Evolutionary conservation across 129 eudicot species (phyloP).

Genomic region (Lactuca saligna): DNA sequence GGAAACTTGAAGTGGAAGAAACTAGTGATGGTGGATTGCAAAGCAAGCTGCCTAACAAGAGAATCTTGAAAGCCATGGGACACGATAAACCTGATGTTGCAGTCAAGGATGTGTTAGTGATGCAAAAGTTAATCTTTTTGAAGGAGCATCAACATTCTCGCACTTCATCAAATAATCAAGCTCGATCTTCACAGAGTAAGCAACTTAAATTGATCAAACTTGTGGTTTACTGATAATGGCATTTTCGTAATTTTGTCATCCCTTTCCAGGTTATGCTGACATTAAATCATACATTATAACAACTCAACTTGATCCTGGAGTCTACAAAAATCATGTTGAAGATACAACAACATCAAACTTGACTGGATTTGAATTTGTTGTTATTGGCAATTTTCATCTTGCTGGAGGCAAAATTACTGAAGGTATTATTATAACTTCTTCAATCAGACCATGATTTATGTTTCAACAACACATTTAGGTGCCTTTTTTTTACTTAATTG

Average conservation of each 20-base stretch:
- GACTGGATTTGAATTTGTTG: too few species aligned
- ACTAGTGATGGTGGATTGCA: too few species aligned
- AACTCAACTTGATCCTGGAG: constrained; percentile 65
- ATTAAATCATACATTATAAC: constrained; percentile 68
- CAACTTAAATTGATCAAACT: constrained; percentile 2
- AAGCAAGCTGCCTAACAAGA: too few species aligned
- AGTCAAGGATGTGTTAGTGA: too few species aligned
- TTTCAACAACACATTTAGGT: not conserved
- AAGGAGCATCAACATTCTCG: constrained; percentile 78
- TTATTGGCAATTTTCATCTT: constrained; percentile 74
- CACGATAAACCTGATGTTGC: too few species aligned
- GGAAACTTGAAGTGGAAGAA: too few species aligned
- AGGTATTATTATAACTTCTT: constrained; percentile 51
- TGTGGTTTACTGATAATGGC: not conserved
- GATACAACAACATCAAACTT: too few species aligned
- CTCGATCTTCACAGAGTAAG: constrained; percentile 62
- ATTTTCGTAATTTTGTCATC: constrained; percentile 3
- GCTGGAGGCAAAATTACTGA: constrained; percentile 86
- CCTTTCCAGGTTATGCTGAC: constrained; percentile 56
- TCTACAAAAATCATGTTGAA: too few species aligned
- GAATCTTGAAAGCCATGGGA: too few species aligned
- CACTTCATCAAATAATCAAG: constrained; percentile 55
- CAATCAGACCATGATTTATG: constrained; percentile 2
- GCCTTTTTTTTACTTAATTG: too few species aligned
- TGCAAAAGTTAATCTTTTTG: too few species aligned